These are phyloP conservation scores for Suillus tomentosus DNA, from an alignment of 768 basidiomycete genomes.

Conservation along the genomic window DNA sequence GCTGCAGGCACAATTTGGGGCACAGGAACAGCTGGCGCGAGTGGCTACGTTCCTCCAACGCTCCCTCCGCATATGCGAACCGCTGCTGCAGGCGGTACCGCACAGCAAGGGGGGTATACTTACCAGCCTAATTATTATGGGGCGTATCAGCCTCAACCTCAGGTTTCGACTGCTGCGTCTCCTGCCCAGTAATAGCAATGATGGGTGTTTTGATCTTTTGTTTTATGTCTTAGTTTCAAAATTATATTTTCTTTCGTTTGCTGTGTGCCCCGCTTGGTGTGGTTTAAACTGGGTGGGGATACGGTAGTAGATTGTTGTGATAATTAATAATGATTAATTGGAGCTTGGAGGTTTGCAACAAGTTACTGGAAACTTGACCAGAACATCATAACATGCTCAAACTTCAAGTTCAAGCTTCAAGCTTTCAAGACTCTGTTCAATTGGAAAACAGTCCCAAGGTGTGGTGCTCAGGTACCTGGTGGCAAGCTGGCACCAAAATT, in stretches of 20 bases:
- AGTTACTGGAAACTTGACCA: not conserved
- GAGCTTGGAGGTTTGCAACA: not conserved
- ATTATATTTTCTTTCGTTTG: not conserved
- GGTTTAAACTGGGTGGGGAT: not conserved
- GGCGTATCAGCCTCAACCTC: constrained; percentile 28
- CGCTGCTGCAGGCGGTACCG: constrained; percentile 18
- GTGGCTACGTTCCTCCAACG: constrained; percentile 35
- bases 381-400: not conserved
- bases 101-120: constrained; percentile 24
- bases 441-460: too few relatives aligned
- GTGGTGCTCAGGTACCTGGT: too few relatives aligned
- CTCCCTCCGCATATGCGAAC: constrained; percentile 45
- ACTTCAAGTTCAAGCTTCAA: too few relatives aligned
- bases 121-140: constrained; percentile 37
- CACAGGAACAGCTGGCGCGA: constrained; percentile 15
- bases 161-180: constrained; percentile 25
- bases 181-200: constrained; percentile 25
- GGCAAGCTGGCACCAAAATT: not conserved
- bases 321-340: constrained; percentile 15
- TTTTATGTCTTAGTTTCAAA: not conserved
- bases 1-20: constrained; percentile 26
- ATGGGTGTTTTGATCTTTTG: not conserved
- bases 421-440: too few relatives aligned
- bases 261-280: not conserved
- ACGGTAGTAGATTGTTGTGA: constrained; percentile 12